These are phyloP conservation scores for Chytriomyces confervae DNA, from an alignment of 192 early-diverging fungal genomes.

Conservation along the genomic window DNA sequence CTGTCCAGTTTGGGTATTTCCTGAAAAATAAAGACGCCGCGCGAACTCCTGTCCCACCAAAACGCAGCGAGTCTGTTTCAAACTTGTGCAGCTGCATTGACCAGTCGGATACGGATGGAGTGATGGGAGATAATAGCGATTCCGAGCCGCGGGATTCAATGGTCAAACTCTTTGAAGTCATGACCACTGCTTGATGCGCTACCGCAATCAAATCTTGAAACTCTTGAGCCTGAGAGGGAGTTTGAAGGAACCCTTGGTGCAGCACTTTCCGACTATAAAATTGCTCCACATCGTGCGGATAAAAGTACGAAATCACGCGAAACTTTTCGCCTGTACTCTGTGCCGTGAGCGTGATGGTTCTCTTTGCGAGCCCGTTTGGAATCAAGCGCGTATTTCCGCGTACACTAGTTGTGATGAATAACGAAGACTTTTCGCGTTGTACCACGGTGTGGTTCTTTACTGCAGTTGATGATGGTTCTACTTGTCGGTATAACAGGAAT, in stretches of 20 bases:
- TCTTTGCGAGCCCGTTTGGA: background rate
- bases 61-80: background rate
- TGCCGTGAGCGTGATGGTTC: constrained; percentile 2
- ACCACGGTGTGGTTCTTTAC: background rate
- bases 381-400: background rate
- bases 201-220: background rate
- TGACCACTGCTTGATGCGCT: too few species aligned
- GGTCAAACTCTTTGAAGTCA: too few species aligned
- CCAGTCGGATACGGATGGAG: background rate
- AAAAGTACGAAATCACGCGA: constrained; percentile 8
- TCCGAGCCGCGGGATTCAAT: background rate
- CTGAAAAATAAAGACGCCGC: background rate
- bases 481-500: constrained; percentile 3
- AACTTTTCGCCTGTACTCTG: background rate
- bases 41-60: constrained; percentile 1
- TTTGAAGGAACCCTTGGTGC: background rate
- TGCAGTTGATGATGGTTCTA: background rate
- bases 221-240: background rate
- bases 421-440: background rate
- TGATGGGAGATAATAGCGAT: background rate
- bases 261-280: background rate
- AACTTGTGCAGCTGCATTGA: background rate
- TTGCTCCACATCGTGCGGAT: background rate
- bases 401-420: background rate
- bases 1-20: constrained; percentile 7